Percentiles rank a stretch among this genome's conserved stretches.
Evolutionary conservation across 495 filamentous ascomycete species (phyloP).

Genomic region (Massariosphaeria phaeospora): DNA sequence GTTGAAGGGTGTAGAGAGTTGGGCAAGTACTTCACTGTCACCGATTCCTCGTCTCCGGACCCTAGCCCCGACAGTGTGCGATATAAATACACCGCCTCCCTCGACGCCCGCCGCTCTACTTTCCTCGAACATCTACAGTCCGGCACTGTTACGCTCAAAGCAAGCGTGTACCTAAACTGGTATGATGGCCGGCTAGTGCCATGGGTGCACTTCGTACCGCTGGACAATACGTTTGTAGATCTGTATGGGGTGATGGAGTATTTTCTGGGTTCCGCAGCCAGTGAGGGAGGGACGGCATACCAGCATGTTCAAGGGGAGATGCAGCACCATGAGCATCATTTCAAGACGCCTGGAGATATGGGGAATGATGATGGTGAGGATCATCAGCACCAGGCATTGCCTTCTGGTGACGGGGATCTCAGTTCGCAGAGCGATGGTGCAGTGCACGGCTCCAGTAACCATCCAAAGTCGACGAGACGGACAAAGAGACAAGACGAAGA

Average conservation of each 20-base stretch:
- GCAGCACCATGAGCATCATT: slow-evolving; percentile 4
- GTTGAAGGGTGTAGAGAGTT: slow-evolving; percentile 34
- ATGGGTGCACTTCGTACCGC: slow-evolving; percentile 58
- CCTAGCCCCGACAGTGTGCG: neutral
- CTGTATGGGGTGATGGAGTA: slow-evolving; percentile 63
- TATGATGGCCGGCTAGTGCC: slow-evolving; percentile 39
- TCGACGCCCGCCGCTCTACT: slow-evolving; percentile 41
- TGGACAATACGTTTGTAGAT: slow-evolving; percentile 77
- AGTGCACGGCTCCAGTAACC: too few species aligned
- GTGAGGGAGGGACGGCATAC: neutral
- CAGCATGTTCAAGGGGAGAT: neutral
- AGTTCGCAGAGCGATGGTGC: too few species aligned
- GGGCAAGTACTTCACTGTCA: slow-evolving; percentile 29
- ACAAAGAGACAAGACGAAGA: neutral
- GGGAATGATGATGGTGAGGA: too few species aligned
- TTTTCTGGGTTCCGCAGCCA: neutral
- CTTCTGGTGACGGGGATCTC: too few species aligned
- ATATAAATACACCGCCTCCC: slow-evolving; percentile 40
- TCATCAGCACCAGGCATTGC: too few species aligned
- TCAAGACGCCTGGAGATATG: too few species aligned
- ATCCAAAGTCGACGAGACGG: too few species aligned
- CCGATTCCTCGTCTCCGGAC: slow-evolving; percentile 11
- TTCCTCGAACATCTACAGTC: slow-evolving; percentile 24
- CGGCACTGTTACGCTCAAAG: slow-evolving; percentile 36
- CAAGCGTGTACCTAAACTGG: slow-evolving; percentile 43